Evolutionary conservation across 1,139 yeast genomes (phyloP), one percentile per base, ranked within the genome.

Genomic region (Geotrichum australiense): DNA sequence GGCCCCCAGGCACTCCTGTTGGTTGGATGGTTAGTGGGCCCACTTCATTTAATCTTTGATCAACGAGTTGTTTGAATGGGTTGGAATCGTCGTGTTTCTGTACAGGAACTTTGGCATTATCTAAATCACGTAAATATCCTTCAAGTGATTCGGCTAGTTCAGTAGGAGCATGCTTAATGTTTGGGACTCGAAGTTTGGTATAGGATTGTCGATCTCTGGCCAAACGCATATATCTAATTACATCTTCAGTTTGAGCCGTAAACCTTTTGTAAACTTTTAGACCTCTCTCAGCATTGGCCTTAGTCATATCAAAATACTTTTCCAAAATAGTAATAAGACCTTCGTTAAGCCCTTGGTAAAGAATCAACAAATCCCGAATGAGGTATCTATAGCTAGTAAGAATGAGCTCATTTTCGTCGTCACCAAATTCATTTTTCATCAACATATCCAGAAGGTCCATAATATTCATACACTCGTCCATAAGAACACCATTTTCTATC

Each of bases 151-250:
- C 73, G 7, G 94, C 83, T 53, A 91, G 72, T 22, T 95, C 93
- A 2, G 96, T 87, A 11, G 97, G 97, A 0, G 97, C 96, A 63
- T 91, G 98, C 60, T 86, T 86, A 48, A 91, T 89, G 11, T 95
- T 89, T 22, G 98, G 98, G 23, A 91, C 95, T 56, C 82, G 87
- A 48, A 91, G 68, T 54, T 87, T 86, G 1, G 97, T 86, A 2
- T 91, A 78, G 56, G 78, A 75, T 59, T 86, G 95, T 53, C 85
- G 68, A 58, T 82, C 89, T 58, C 91, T 89, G 4, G 97, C 98
- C 14, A 83, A 80, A 53, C 94, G 76, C 55, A 91, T 70, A 60
- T 82, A 91, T 53, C 80, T 82, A 34, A 91, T 91, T 15, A 89
- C 97, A 56, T 80, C 81, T 43, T 80, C 80, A 0, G 98, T 91